phyloP scores from a whole-genome alignment of 371 early-diverging fungal species.

The Funneliformis caledonium region DNA sequence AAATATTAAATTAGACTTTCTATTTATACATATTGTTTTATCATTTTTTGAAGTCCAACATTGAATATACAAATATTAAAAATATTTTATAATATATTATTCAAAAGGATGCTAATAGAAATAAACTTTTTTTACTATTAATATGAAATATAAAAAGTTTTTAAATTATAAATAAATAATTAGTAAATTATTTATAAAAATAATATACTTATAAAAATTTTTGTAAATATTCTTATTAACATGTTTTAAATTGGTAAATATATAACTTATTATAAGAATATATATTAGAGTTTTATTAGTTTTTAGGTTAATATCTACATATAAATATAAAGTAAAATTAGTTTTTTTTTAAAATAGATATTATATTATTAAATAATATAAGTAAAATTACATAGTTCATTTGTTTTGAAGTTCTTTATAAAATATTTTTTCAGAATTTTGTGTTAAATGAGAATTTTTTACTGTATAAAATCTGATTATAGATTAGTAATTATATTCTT shows the following conservation, averaged over 20 bases:
- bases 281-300: no score
- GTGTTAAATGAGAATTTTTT: neutral
- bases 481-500: no score
- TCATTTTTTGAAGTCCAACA: neutral
- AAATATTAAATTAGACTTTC: neutral
- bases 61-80: neutral
- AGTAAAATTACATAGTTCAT: constrained; percentile 16
- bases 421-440: neutral
- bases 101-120: neutral
- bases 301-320: constrained; percentile 1
- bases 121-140: neutral
- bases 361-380: constrained; percentile 10
- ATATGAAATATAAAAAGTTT: neutral
- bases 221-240: constrained; percentile 17
- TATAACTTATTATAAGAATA: neutral
- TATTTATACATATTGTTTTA: neutral
- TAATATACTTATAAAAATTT: constrained; percentile 5
- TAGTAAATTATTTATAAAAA: no score
- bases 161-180: neutral
- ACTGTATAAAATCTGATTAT: no score
- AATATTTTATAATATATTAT: constrained; percentile 12
- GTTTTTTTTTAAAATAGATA: neutral
- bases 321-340: constrained; percentile 19
- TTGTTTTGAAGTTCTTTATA: constrained; percentile 22
- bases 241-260: constrained; percentile 8